These are phyloP conservation scores for Vararia minispora DNA, from an alignment of 768 basidiomycete species.

Conservation along the genomic window DNA sequence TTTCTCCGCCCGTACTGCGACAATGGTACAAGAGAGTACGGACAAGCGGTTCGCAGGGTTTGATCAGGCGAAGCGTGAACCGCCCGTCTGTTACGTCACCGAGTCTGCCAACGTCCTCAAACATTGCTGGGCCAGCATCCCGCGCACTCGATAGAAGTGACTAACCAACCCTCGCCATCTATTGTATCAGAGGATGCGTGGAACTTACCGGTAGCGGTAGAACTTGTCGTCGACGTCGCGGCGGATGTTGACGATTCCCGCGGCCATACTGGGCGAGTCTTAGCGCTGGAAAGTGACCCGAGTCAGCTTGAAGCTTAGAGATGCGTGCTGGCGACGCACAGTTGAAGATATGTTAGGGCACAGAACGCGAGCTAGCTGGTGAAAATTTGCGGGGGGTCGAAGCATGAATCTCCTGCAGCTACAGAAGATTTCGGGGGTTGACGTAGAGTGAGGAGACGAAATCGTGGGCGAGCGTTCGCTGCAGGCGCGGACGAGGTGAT, in stretches of 20 bases:
- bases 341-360: constrained; percentile 20
- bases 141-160: too few species aligned
- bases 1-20: too few species aligned
- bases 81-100: too few species aligned
- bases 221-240: constrained; percentile 96
- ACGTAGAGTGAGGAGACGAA: constrained; percentile 43
- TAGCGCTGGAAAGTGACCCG: constrained; percentile 39
- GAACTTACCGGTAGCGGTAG: constrained; percentile 77
- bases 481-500: constrained; percentile 13
- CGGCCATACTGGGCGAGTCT: constrained; percentile 73
- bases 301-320: too few species aligned
- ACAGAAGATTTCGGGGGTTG: constrained; percentile 43
- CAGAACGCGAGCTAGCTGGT: constrained; percentile 51
- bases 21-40: too few species aligned
- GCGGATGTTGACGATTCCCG: constrained; percentile 83
- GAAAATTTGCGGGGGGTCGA: constrained; percentile 74
- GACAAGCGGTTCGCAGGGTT: too few species aligned
- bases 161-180: too few species aligned
- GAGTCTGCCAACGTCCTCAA: too few species aligned
- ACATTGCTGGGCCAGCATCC: neutral
- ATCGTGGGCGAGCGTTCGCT: constrained; percentile 39
- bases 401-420: constrained; percentile 84
- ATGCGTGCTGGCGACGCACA: too few species aligned
- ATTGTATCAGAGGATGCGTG: neutral
- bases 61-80: too few species aligned